These are phyloP conservation scores for Anisodus tanguticus DNA, from an alignment of 257 asterid genomes.

Conservation along the genomic window DNA sequence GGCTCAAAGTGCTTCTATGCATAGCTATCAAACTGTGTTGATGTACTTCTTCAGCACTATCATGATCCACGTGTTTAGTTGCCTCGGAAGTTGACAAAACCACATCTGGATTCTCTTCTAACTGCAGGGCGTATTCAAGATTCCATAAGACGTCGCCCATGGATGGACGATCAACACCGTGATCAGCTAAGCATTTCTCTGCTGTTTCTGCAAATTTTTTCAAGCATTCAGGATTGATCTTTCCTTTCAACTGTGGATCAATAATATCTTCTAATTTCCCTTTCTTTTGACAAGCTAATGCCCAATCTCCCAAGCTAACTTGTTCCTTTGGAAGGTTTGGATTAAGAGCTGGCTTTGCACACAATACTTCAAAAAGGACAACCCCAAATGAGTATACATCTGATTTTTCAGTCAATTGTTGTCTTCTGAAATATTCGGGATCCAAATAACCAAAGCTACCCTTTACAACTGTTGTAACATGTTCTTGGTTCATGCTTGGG, in stretches of 20 bases:
- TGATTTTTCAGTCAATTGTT: slow-evolving; percentile 79
- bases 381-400: slow-evolving; percentile 90
- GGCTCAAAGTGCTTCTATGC: slow-evolving; percentile 68
- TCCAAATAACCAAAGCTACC: slow-evolving; percentile 91
- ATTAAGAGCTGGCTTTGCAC: slow-evolving; percentile 75
- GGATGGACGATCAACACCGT: slow-evolving; percentile 68
- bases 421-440: slow-evolving; percentile 80
- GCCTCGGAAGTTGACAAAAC: not conserved
- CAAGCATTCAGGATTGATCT: slow-evolving; percentile 58
- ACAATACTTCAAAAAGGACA: slow-evolving; percentile 72
- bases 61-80: slow-evolving; percentile 33
- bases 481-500: slow-evolving; percentile 80
- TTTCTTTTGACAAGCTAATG: slow-evolving; percentile 62
- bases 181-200: slow-evolving; percentile 76
- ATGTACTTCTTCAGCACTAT: slow-evolving; percentile 42
- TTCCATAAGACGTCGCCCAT: slow-evolving; percentile 92
- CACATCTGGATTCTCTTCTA: slow-evolving; percentile 54
- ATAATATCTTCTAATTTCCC: slow-evolving; percentile 59
- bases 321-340: slow-evolving; percentile 78
- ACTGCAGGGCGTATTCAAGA: slow-evolving; percentile 67
- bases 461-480: slow-evolving; percentile 79
- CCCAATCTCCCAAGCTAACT: slow-evolving; percentile 83
- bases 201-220: slow-evolving; percentile 65
- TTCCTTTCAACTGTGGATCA: slow-evolving; percentile 74
- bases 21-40: slow-evolving; percentile 62